These are phyloP conservation scores for Vigna mungo DNA, from an alignment of 306 rosid genomes.

Conservation along the genomic window DNA sequence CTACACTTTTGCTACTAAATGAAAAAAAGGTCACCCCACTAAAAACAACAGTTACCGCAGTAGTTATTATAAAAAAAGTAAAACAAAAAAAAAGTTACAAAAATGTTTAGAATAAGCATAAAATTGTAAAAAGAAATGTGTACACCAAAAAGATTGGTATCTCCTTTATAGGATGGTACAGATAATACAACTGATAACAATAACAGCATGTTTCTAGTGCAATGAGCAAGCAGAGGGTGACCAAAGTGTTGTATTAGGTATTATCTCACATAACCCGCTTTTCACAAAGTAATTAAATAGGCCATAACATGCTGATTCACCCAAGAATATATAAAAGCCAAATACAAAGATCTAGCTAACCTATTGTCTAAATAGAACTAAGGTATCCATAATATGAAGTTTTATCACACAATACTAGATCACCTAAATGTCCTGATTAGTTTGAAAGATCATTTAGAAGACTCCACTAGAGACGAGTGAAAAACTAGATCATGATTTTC, in stretches of 20 bases:
- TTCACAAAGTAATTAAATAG: background rate
- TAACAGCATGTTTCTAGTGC: background rate
- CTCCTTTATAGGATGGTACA: too few species aligned
- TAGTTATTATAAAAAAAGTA: too few species aligned
- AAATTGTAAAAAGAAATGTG: too few species aligned
- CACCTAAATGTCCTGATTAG: slow-evolving; percentile 11
- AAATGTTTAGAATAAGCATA: too few species aligned
- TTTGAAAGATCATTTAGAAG: slow-evolving; percentile 26
- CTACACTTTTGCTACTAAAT: too few species aligned
- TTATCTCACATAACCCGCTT: background rate
- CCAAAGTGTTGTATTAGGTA: too few species aligned
- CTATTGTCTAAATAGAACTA: slow-evolving; percentile 20
- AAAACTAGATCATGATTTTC: slow-evolving; percentile 10
- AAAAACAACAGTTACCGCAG: too few species aligned
- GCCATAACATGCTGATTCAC: slow-evolving; percentile 1
- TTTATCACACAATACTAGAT: slow-evolving; percentile 6
- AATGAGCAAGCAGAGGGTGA: background rate
- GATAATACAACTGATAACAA: background rate
- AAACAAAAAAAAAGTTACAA: too few species aligned
- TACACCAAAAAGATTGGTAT: too few species aligned
- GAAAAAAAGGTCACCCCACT: too few species aligned
- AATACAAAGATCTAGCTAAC: slow-evolving; percentile 5
- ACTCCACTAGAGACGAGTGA: slow-evolving; percentile 13
- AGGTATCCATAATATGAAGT: background rate
- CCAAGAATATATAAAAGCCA: background rate